Evolutionary conservation across 140 eudicot species (phyloP).

Genomic region (Oenanthe javanica): DNA sequence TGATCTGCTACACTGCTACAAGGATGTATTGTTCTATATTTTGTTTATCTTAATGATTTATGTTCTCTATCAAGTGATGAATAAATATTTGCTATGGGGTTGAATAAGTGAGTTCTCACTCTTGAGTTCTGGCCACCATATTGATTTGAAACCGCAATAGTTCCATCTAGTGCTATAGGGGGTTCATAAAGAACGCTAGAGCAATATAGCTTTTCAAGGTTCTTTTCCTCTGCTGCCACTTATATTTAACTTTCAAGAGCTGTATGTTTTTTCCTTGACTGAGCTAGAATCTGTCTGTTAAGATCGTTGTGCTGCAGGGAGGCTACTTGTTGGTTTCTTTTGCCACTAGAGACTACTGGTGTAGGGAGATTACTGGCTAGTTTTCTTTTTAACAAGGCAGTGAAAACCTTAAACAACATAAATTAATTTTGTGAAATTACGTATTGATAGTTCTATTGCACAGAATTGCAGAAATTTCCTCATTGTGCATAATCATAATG

Average conservation of each 20-base stretch:
- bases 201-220: not conserved
- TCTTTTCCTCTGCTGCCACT: not conserved
- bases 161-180: not conserved
- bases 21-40: slow-evolving; percentile 11
- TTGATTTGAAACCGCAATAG: not conserved
- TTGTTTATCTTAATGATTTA: not conserved
- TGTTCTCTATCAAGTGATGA: not conserved
- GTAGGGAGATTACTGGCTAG: not conserved
- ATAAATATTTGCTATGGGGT: not conserved
- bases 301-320: not conserved
- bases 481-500: not conserved
- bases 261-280: not conserved
- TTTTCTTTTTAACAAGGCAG: not conserved
- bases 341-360: not conserved
- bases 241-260: not conserved
- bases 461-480: not conserved
- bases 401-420: not conserved
- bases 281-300: not conserved
- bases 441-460: not conserved
- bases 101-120: not conserved
- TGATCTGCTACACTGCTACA: slow-evolving; percentile 32
- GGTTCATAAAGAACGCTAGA: not conserved
- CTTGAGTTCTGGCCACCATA: not conserved
- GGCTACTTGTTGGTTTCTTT: not conserved
- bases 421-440: not conserved